Conservation (phyloP, 2,329 filamentous ascomycete species). For the Orbilia ellipsospora region DNA sequence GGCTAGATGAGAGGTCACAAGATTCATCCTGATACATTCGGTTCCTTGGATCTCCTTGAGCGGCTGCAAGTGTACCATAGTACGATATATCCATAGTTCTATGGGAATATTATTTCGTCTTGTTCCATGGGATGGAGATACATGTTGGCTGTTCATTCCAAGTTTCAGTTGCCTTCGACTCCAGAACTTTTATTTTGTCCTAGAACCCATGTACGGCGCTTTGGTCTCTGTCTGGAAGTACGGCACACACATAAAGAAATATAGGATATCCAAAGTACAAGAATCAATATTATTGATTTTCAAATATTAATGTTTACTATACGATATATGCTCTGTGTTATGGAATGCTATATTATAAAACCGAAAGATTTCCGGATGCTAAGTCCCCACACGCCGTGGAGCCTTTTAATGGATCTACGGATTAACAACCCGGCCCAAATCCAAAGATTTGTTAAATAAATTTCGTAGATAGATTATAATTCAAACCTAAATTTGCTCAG, state of each 20-base stretch:
- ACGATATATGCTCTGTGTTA: not conserved
- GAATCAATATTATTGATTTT: too few relatives aligned
- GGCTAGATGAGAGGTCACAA: slow-evolving; percentile 32
- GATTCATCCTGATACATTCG: slow-evolving; percentile 40
- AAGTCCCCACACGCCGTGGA: not conserved
- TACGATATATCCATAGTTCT: slow-evolving; percentile 19
- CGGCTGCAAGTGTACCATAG: slow-evolving; percentile 22
- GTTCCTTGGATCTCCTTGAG: slow-evolving; percentile 36
- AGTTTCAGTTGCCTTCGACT: slow-evolving; percentile 8
- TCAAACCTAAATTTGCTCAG: too few relatives aligned
- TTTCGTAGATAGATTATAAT: too few relatives aligned
- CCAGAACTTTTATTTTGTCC: not conserved
- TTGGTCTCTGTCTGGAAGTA: too few relatives aligned
- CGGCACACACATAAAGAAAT: too few relatives aligned
- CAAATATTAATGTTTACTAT: too few relatives aligned
- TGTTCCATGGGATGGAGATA: slow-evolving; percentile 47
- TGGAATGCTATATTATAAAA: slow-evolving; percentile 2
- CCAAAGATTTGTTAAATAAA: not conserved
- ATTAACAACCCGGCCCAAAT: slow-evolving; percentile 21
- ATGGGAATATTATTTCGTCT: slow-evolving; percentile 33
- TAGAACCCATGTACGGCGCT: not conserved
- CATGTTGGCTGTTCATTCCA: slow-evolving; percentile 40
- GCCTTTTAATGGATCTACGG: slow-evolving; percentile 24
- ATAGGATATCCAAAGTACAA: too few relatives aligned
- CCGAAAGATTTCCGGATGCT: slow-evolving; percentile 6